These are phyloP conservation scores for Protomyces pachydermus DNA, from an alignment of 1,139 yeast genomes.

Conservation along the genomic window DNA sequence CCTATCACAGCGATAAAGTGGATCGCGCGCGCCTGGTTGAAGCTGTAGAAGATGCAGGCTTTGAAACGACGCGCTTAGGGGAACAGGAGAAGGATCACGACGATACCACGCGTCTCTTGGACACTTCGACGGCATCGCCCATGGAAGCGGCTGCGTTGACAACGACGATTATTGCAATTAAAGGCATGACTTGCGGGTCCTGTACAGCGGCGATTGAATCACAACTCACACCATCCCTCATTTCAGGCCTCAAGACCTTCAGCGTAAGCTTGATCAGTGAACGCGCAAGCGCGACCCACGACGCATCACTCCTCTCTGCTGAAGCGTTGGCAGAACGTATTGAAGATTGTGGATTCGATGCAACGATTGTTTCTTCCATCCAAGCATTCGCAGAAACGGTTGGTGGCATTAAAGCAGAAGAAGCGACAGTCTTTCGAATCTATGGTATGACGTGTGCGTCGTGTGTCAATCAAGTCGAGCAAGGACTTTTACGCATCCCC, in stretches of 20 bases:
- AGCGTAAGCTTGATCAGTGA: conserved; percentile 9
- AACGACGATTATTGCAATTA: conserved; percentile 34
- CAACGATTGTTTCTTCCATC: conserved; percentile 6
- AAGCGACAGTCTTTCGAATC: conserved; percentile 38
- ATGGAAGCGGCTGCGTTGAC: conserved; percentile 6
- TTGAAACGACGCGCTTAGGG: conserved; percentile 1
- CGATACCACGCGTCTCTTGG: not conserved
- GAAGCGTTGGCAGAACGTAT: conserved; percentile 16
- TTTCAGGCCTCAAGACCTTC: conserved; percentile 12
- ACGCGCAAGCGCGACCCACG: conserved; percentile 19
- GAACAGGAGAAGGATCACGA: not conserved
- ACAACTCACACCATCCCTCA: conserved; percentile 41
- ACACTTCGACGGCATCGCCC: not conserved
- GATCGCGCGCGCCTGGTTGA: not conserved
- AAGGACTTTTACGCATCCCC: conserved; percentile 46
- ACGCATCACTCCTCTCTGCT: not conserved
- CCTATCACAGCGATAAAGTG: conserved; percentile 41
- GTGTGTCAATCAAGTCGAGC: conserved; percentile 62
- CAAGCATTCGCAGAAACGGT: conserved; percentile 1
- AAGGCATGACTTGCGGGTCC: conserved; percentile 87
- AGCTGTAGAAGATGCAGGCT: conserved; percentile 22
- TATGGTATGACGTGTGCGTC: conserved; percentile 87
- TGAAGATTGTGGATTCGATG: conserved; percentile 31
- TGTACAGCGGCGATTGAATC: conserved; percentile 64
- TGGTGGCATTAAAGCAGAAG: not conserved